These are phyloP conservation scores for Epichloe gansuensis DNA, from an alignment of 2,329 filamentous ascomycete genomes.

Conservation along the genomic window DNA sequence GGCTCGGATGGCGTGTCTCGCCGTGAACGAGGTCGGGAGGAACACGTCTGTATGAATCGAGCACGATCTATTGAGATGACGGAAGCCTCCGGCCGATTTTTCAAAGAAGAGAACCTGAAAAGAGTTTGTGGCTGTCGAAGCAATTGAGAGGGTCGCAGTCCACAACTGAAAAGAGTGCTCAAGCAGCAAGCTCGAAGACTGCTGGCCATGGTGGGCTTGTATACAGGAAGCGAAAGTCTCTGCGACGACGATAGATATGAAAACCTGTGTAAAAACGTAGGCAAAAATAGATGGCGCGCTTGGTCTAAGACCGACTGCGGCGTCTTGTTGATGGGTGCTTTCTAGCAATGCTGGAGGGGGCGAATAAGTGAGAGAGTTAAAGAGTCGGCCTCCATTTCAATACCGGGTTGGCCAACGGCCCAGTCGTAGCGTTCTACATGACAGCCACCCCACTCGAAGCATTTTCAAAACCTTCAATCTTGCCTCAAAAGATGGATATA, in stretches of 20 bases:
- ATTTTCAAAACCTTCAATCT: not conserved
- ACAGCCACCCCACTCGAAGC: not conserved
- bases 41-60: conserved; percentile 9
- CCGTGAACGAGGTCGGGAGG: conserved; percentile 8
- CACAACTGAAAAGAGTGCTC: not conserved
- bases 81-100: not conserved
- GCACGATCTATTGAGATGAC: not conserved
- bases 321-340: not conserved
- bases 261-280: not conserved
- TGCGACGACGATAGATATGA: not conserved
- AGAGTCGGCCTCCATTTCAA: not conserved
- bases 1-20: conserved; percentile 18
- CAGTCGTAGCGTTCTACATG: not conserved
- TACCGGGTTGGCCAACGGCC: not conserved
- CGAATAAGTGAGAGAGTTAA: not conserved
- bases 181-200: conserved; percentile 4
- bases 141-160: not conserved
- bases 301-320: not conserved
- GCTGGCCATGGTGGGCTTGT: not conserved
- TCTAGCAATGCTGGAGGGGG: not conserved
- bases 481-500: too few species aligned
- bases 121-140: not conserved
- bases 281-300: not conserved
- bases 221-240: not conserved
- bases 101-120: not conserved